Evolutionary conservation across 73 alveolate genomes (phyloP).

Genomic region (Tetrahymena elliotti): DNA sequence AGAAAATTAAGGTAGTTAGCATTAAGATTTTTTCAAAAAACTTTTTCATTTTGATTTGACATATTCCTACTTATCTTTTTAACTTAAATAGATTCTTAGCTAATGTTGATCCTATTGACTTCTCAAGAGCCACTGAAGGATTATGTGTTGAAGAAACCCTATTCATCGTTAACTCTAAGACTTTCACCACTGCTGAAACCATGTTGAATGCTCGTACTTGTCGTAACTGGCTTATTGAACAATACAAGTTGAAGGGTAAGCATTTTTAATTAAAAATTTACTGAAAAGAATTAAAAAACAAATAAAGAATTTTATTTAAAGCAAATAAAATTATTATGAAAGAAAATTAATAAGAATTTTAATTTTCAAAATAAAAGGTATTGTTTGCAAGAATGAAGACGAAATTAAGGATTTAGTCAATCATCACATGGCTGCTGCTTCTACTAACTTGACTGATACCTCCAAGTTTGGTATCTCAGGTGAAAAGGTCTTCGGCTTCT

Average conservation of each 20-base stretch:
- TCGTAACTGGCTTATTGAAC: conserved; percentile 56
- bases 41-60: too few species aligned
- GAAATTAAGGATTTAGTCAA: neutral
- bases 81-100: conserved; percentile 75
- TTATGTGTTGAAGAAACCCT: conserved; percentile 80
- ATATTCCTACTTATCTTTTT: neutral
- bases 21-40: neutral
- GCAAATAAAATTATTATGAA: neutral
- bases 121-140: conserved; percentile 75
- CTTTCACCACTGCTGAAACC: conserved; percentile 95
- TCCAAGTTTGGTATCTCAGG: conserved; percentile 72
- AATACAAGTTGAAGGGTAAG: conserved; percentile 40
- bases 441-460: conserved; percentile 73
- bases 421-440: conserved; percentile 80
- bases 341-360: neutral
- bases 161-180: conserved; percentile 82
- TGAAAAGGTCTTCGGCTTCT: conserved; percentile 82
- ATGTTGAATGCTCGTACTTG: conserved; percentile 90
- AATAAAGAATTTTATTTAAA: neutral
- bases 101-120: conserved; percentile 97
- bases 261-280: neutral
- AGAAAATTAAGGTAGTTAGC: neutral
- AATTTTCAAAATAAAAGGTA: neutral
- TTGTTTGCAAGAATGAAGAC: neutral
- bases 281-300: neutral